Evolutionary conservation across 1,139 yeast genomes (phyloP).

Genomic region (Casaregolazyma lundiana): DNA sequence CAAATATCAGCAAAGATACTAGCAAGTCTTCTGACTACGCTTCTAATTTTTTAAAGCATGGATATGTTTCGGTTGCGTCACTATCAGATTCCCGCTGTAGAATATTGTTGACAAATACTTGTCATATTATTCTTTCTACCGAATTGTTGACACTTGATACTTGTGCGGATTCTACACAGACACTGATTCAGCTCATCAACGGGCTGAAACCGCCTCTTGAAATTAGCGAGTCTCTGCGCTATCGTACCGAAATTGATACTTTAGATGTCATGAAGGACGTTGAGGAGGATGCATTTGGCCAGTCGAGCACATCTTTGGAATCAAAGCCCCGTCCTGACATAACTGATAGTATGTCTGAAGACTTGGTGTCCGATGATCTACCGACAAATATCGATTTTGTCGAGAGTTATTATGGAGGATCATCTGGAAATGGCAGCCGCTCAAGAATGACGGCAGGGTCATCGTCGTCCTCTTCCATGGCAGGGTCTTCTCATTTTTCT

Average conservation of each 20-base stretch:
- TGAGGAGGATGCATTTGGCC: constrained; percentile 37
- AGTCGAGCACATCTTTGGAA: background rate
- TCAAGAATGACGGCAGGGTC: constrained; percentile 17
- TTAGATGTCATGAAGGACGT: constrained; percentile 49
- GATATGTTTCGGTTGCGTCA: constrained; percentile 22
- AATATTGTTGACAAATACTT: constrained; percentile 4
- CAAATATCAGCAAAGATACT: background rate
- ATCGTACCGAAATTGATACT: constrained; percentile 30
- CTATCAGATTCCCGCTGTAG: constrained; percentile 15
- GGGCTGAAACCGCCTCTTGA: constrained; percentile 67
- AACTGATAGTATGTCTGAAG: constrained; percentile 16
- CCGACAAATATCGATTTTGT: constrained; percentile 34
- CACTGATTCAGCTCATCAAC: constrained; percentile 59
- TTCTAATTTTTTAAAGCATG: constrained; percentile 19
- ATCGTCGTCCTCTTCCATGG: constrained; percentile 14
- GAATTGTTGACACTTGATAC: constrained; percentile 35
- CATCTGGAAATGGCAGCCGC: constrained; percentile 20
- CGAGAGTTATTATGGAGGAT: constrained; percentile 37
- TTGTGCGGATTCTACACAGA: constrained; percentile 83
- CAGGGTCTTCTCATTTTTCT: constrained; percentile 19
- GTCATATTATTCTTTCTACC: constrained; percentile 13
- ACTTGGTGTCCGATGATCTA: constrained; percentile 26
- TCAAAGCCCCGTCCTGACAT: background rate
- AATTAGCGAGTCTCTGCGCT: constrained; percentile 46
- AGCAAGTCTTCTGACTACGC: constrained; percentile 13